These are phyloP conservation scores for Heliamphora exappendiculata DNA, from an alignment of 148 eudicot genomes.

Conservation along the genomic window DNA sequence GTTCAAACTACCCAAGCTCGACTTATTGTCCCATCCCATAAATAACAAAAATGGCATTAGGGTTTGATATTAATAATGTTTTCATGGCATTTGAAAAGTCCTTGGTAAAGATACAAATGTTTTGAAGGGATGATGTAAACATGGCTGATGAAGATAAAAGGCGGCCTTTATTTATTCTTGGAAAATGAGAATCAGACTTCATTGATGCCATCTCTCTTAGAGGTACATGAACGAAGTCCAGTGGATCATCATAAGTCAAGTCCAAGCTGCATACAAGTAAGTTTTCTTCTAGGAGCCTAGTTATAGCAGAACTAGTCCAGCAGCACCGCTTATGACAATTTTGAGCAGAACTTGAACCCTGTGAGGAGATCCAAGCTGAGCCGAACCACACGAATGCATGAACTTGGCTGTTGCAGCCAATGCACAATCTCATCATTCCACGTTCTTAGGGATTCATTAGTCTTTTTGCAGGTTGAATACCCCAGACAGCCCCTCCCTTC, in stretches of 20 bases:
- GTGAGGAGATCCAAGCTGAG: not conserved
- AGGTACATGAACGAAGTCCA: too few relatives aligned
- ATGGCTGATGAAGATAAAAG: not conserved
- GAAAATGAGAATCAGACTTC: not conserved
- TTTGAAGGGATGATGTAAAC: not conserved
- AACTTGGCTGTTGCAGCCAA: not conserved
- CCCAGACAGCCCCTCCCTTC: not conserved
- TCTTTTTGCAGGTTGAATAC: not conserved
- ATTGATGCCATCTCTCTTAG: too few relatives aligned
- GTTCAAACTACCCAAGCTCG: too few relatives aligned
- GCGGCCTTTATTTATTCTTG: not conserved
- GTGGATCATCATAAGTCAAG: not conserved
- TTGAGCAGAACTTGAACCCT: not conserved
- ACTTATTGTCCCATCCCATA: too few relatives aligned
- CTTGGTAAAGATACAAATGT: not conserved
- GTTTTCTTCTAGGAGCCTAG: not conserved
- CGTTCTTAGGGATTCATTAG: not conserved
- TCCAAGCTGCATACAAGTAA: not conserved
- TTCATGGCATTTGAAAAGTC: not conserved
- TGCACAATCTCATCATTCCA: not conserved
- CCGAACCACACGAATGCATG: not conserved
- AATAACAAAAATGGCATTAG: too few relatives aligned
- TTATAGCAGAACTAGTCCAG: not conserved
- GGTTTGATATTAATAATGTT: too few relatives aligned
- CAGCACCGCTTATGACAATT: not conserved